A percentile compares a stretch with the other conserved stretches of the same genome.
These are phyloP conservation scores for Evansstolkia leycettana DNA, from an alignment of 495 filamentous ascomycete species.

Conservation along the genomic window DNA sequence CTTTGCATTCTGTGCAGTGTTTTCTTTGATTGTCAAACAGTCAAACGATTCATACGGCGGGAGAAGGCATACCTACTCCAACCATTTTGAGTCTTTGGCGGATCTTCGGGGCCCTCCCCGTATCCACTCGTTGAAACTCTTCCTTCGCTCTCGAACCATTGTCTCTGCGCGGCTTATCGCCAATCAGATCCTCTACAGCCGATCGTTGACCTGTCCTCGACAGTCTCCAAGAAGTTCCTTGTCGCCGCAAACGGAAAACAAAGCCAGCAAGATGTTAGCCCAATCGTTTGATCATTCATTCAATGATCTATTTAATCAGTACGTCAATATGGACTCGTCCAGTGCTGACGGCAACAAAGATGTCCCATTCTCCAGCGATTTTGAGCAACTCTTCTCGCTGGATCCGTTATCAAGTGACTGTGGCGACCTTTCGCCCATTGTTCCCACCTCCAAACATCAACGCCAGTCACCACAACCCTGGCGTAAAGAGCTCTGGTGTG, in stretches of 20 bases:
- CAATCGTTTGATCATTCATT: slow-evolving; percentile 38
- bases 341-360: slow-evolving; percentile 29
- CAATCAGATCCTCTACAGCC: slow-evolving; percentile 17
- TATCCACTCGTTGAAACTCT: slow-evolving; percentile 4
- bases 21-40: slow-evolving; percentile 30
- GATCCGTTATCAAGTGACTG: slow-evolving; percentile 32
- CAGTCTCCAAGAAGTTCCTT: slow-evolving; percentile 12
- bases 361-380: slow-evolving; percentile 28
- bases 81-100: slow-evolving; percentile 2
- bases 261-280: slow-evolving; percentile 32
- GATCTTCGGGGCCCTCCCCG: slow-evolving; percentile 10
- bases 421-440: slow-evolving; percentile 31
- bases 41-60: slow-evolving; percentile 24
- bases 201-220: slow-evolving; percentile 9
- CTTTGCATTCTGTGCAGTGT: slow-evolving; percentile 38
- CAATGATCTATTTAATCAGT: slow-evolving; percentile 41
- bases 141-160: slow-evolving; percentile 5
- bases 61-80: slow-evolving; percentile 8
- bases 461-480: slow-evolving; percentile 28
- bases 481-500: slow-evolving; percentile 26
- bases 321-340: slow-evolving; percentile 35
- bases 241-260: slow-evolving; percentile 35
- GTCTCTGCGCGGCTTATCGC: slow-evolving; percentile 7
- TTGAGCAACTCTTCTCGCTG: slow-evolving; percentile 32
- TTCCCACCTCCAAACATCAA: slow-evolving; percentile 24